Percentiles rank a stretch among this genome's conserved stretches.
Conservation (phyloP, 805 yeast species). For the Pichia occidentalis region DNA sequence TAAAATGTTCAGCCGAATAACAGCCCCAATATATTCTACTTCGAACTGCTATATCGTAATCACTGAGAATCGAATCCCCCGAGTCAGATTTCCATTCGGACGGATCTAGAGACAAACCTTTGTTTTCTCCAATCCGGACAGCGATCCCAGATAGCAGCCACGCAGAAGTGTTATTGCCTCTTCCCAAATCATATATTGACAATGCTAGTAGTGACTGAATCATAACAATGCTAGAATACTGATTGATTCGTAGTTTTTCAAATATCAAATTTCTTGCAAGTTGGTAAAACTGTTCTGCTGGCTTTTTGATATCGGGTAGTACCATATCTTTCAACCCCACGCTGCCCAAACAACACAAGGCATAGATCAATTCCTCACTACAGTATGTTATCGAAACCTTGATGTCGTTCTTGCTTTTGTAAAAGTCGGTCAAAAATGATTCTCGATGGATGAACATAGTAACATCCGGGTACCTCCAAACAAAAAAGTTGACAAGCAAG, state of each 20-base stretch:
- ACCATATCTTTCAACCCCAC: no score
- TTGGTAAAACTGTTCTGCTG: constrained; percentile 32
- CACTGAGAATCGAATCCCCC: constrained; percentile 26
- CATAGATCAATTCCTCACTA: constrained; percentile 1
- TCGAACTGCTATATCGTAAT: not conserved
- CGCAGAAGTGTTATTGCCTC: constrained; percentile 48
- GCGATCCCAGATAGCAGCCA: constrained; percentile 59
- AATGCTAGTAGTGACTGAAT: constrained; percentile 50
- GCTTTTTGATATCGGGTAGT: no score
- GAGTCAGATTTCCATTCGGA: constrained; percentile 29
- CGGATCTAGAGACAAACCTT: constrained; percentile 56
- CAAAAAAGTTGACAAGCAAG: no score
- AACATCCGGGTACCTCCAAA: no score
- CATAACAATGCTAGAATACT: constrained; percentile 42
- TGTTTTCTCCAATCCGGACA: constrained; percentile 53
- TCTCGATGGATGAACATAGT: not conserved
- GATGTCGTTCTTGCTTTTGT: constrained; percentile 3
- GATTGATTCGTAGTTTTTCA: constrained; percentile 15
- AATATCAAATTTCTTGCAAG: constrained; percentile 39
- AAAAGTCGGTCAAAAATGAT: constrained; percentile 5
- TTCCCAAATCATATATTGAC: constrained; percentile 56
- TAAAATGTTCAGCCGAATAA: constrained; percentile 18
- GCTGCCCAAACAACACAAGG: no score
- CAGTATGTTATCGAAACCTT: constrained; percentile 3
- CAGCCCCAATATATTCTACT: not conserved